Evolutionary conservation across 176 grass and related monocot species (phyloP).

Genomic region (Oryza glumipatula): DNA sequence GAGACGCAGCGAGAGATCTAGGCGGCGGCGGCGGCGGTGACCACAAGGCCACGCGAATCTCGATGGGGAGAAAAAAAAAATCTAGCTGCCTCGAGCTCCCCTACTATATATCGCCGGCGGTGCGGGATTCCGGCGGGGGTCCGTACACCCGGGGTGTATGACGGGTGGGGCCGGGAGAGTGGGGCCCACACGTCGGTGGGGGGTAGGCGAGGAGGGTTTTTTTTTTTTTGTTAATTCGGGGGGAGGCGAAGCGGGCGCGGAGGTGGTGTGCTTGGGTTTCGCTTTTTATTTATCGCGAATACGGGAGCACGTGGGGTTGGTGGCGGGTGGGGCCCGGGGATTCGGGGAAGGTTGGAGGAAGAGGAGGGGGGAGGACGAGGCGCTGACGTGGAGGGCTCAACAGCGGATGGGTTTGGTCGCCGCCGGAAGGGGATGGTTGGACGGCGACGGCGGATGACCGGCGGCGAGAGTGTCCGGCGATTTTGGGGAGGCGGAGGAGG

Average conservation of each 20-base stretch:
- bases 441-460: neutral
- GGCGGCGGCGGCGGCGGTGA: neutral
- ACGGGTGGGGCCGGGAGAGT: neutral
- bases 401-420: neutral
- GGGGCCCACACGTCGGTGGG: neutral
- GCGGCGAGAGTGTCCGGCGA: neutral
- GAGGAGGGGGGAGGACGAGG: slow-evolving; percentile 19
- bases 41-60: slow-evolving; percentile 34
- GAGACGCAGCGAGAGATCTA: slow-evolving; percentile 39
- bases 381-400: slow-evolving; percentile 42
- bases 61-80: slow-evolving; percentile 32
- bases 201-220: neutral
- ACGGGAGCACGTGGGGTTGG: slow-evolving; percentile 47
- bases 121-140: slow-evolving; percentile 1
- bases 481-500: neutral
- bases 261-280: neutral
- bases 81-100: fast-evolving
- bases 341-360: neutral
- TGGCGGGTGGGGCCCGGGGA: slow-evolving; percentile 4
- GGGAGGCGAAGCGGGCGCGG: neutral
- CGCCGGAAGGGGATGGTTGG: neutral
- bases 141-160: neutral
- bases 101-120: slow-evolving; percentile 35
- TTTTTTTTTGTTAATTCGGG: neutral
- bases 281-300: neutral